Evolutionary conservation across 352 stramenopile genomes (phyloP), one percentile per base, ranked within the genome.

Genomic region (Phytophthora fragariaefolia): DNA sequence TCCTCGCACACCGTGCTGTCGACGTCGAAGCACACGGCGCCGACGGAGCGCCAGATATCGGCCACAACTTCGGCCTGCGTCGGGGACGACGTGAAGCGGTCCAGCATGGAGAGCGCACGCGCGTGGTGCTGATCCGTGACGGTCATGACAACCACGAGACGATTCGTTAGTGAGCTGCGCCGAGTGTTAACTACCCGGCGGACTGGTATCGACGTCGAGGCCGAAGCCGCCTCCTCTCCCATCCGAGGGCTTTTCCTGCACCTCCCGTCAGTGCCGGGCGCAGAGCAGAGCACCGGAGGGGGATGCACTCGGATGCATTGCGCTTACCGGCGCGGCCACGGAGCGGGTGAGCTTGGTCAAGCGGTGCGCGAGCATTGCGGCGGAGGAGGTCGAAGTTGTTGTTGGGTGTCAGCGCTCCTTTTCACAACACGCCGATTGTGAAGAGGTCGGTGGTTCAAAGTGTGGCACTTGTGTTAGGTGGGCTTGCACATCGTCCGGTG

Each of bases 1-100:
- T 99, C 97, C 22, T 78, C 75, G 66, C 98, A 98, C 12, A 99
- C 96, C 3, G 98, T 99, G 71, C 91, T 98, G 82, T 99, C 97
- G 0, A 99, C 97, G 69, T 99, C 95, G 56, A 95, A 95, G 71
- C 87, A 96, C 24, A 96, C 85, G 27, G 86, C 88, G 13, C 74
- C 73, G 2, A 93, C 76, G 0, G 81, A 89, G n/a, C 82, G 77
- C 84, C 84, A 93, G 22, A 90, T 64, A 15, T 89, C 80, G 56
- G 71, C 77, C 38, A 69, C 58, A 7, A 62, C 64, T 58, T 66
- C 54, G 15, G 51, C 28, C 56, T 74, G 53, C 13, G 72, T n/a
- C 13, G 36, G 20, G 3, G 54, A 69, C 48, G 48, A 68, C 24
- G 52, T 76, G 55, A 73, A 74, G 55, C 63, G 69, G 12, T 79